phyloP scores from a whole-genome alignment of 2,329 filamentous ascomycete species.

The Aspergillus sp. region DNA sequence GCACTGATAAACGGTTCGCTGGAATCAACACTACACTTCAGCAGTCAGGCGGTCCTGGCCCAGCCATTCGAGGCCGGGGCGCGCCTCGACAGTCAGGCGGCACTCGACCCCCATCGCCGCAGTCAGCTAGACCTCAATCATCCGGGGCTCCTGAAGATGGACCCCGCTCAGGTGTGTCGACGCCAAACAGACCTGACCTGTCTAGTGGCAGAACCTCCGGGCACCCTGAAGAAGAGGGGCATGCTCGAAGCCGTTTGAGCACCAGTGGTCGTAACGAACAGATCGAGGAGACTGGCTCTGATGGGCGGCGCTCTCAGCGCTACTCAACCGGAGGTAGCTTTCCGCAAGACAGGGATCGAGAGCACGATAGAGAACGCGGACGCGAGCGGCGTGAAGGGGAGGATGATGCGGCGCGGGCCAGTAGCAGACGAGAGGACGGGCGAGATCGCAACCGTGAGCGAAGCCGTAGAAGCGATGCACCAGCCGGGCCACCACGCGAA shows the following conservation, averaged over 20 bases:
- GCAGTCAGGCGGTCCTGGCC: slow-evolving; percentile 43
- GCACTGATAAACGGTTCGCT: slow-evolving; percentile 53
- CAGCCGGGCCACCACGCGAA: slow-evolving; percentile 26
- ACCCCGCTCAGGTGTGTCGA: slow-evolving; percentile 20
- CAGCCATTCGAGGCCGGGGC: slow-evolving; percentile 47
- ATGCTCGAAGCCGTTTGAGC: slow-evolving; percentile 32
- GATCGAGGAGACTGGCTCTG: slow-evolving; percentile 39
- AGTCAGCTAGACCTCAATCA: slow-evolving; percentile 38
- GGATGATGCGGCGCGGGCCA: slow-evolving; percentile 29
- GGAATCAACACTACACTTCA: slow-evolving; percentile 54
- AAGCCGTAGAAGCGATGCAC: slow-evolving; percentile 38
- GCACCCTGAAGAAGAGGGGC: slow-evolving; percentile 32
- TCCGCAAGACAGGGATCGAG: slow-evolving; percentile 31
- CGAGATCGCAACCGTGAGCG: slow-evolving; percentile 43
- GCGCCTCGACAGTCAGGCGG: slow-evolving; percentile 39
- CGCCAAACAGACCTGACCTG: slow-evolving; percentile 39
- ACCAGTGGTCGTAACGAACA: slow-evolving; percentile 39
- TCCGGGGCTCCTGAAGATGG: slow-evolving; percentile 34
- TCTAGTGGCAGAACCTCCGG: slow-evolving; percentile 35
- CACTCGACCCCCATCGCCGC: slow-evolving; percentile 37
- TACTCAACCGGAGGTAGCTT: slow-evolving; percentile 29
- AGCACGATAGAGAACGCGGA: slow-evolving; percentile 39
- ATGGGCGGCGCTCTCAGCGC: slow-evolving; percentile 39
- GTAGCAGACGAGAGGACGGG: slow-evolving; percentile 41
- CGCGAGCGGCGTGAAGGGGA: slow-evolving; percentile 37